Evolutionary conservation across 257 asterid species (phyloP).

Genomic region (Solanum bulbocastanum): DNA sequence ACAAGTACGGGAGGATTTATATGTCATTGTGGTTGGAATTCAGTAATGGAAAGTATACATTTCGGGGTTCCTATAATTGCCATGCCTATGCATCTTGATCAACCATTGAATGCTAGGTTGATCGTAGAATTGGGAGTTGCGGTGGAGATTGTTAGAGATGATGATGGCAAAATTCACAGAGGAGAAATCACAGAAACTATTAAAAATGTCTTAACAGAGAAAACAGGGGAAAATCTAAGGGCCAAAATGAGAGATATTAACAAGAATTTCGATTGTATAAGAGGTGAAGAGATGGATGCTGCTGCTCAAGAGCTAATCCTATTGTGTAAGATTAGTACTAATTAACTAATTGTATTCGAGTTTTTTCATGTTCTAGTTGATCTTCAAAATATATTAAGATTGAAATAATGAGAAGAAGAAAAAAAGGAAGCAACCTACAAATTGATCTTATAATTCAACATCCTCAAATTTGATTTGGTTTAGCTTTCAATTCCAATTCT

Average conservation of each 20-base stretch:
- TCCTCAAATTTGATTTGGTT: too few relatives aligned
- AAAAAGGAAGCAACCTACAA: too few relatives aligned
- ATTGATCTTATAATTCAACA: too few relatives aligned
- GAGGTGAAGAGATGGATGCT: background rate
- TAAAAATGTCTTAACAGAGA: background rate
- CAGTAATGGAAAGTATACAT: background rate
- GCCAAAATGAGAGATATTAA: background rate
- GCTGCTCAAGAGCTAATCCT: constrained; percentile 3
- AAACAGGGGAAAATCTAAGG: background rate
- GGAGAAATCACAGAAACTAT: background rate
- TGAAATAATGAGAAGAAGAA: too few relatives aligned
- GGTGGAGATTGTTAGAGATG: background rate
- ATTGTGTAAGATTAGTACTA: constrained; percentile 1
- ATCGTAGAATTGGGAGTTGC: background rate
- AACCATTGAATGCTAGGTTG: background rate
- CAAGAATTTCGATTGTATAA: background rate
- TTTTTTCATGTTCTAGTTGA: background rate
- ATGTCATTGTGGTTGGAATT: background rate
- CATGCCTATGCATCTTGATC: background rate
- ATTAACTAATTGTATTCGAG: background rate
- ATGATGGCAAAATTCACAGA: background rate
- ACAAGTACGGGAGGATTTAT: background rate
- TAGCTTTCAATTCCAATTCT: too few relatives aligned
- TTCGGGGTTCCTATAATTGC: background rate
- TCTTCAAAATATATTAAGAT: background rate